These are phyloP conservation scores for Microsporum ferrugineum DNA, from an alignment of 2,329 filamentous ascomycete species.

Conservation along the genomic window DNA sequence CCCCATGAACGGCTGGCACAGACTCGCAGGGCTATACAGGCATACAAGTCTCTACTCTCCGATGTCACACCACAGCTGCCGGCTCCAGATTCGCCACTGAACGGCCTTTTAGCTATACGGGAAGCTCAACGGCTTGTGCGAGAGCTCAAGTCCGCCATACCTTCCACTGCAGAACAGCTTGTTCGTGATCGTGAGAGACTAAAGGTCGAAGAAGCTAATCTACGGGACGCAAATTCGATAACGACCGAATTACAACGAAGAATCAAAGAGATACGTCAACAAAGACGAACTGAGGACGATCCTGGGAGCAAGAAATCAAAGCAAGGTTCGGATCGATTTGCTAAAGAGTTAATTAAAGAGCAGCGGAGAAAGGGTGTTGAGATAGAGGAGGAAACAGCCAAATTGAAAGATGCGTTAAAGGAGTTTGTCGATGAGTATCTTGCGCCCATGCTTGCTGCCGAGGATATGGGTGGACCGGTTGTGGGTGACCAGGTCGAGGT, in stretches of 20 bases:
- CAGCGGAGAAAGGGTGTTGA: constrained; percentile 48
- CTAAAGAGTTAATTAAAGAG: constrained; percentile 50
- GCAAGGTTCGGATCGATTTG: constrained; percentile 50
- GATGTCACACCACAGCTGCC: constrained; percentile 55
- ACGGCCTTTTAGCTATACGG: constrained; percentile 59
- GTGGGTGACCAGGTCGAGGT: constrained; percentile 62
- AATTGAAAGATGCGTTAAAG: constrained; percentile 53
- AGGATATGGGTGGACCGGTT: constrained; percentile 71
- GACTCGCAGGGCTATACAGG: constrained; percentile 46
- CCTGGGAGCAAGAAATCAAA: constrained; percentile 22
- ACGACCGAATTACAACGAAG: constrained; percentile 42
- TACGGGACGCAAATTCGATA: constrained; percentile 40
- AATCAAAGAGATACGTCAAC: constrained; percentile 43
- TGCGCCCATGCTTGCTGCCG: constrained; percentile 65
- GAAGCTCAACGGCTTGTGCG: constrained; percentile 53
- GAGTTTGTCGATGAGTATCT: constrained; percentile 60
- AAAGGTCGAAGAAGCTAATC: constrained; percentile 35
- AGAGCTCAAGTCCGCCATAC: constrained; percentile 52
- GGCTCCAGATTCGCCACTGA: constrained; percentile 54
- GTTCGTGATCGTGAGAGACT: constrained; percentile 29
- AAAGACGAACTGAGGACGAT: constrained; percentile 46
- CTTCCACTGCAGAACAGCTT: constrained; percentile 32
- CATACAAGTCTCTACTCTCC: constrained; percentile 53
- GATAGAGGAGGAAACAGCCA: constrained; percentile 51
- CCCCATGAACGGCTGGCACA: constrained; percentile 32